Evolutionary conservation across 2,329 filamentous ascomycete species (phyloP), one percentile per base, ranked within the genome.

Genomic region (Emydomyces testavorans): DNA sequence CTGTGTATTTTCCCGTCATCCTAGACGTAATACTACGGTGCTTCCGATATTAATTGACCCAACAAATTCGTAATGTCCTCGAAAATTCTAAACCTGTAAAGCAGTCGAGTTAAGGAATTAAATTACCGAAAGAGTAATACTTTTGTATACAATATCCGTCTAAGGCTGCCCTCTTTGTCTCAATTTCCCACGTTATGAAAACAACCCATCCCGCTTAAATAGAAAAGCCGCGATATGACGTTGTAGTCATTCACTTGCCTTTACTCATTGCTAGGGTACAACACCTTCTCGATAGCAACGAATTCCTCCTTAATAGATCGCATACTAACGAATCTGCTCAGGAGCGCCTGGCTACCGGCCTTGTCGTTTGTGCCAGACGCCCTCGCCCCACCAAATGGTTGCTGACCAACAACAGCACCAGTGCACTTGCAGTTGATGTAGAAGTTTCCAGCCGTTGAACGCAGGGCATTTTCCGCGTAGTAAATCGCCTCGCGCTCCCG

Each of bases 221-320:
- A n/a, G n/a, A n/a, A n/a, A n/a, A n/a, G n/a, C n/a, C n/a, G n/a
- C n/a, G n/a, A n/a, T n/a, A n/a, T n/a, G n/a, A n/a, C n/a, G n/a
- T n/a, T n/a, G 34, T 18, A 36, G 34, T 36, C 34, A 36, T n/a
- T 7, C 11, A 21, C 16, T 28, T 11, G 26, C 26, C 35, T n/a
- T 42, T 53, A 54, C 47, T 82, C 80, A 64, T 87, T 87, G 67
- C 82, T 85, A 16, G 81, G 80, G 63, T 88, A 88, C 45, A 64
- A 63, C 26, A 87, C 80, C 63, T 73, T 71, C 28, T 74, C 73
- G 28, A 77, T 80, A 2, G 77, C 68, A 52, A 70, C 67, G 58
- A 85, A 88, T 70, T 87, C 83, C 72, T 88, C 83, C 77, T 85
- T 85, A 59, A 85, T 75, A 36, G 77, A 78, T 53, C 80, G 71